Conservation (phyloP, 768 basidiomycete genomes). For the Coprinopsis cinerea region DNA sequence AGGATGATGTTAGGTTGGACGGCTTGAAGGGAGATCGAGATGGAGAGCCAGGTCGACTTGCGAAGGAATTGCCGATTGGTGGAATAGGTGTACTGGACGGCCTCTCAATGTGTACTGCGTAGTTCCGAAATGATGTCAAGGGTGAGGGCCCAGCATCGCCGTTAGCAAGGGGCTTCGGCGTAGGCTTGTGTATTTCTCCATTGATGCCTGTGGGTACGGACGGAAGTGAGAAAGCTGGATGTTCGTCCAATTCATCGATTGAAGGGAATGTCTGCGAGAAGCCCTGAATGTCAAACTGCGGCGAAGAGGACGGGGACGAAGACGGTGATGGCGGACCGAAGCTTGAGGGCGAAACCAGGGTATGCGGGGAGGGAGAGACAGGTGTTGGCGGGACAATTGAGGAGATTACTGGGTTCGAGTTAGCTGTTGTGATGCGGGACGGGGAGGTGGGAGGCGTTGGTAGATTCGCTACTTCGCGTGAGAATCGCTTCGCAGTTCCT, state of each 20-base stretch:
- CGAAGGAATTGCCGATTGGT: constrained; percentile 47
- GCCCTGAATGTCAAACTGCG: constrained; percentile 38
- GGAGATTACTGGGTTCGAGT: constrained; percentile 24
- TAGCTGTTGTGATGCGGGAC: constrained; percentile 27
- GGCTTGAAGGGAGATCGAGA: constrained; percentile 24
- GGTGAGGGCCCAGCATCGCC: constrained; percentile 25
- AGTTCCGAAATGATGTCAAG: constrained; percentile 29
- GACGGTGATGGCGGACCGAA: constrained; percentile 72
- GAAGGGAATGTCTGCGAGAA: constrained; percentile 69
- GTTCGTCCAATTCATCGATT: constrained; percentile 69
- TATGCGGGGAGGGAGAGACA: constrained; percentile 44
- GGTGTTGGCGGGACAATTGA: constrained; percentile 1
- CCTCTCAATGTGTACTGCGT: constrained; percentile 41
- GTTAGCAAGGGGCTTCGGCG: constrained; percentile 18
- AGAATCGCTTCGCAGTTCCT: constrained; percentile 49
- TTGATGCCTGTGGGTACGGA: constrained; percentile 40
- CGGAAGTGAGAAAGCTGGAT: constrained; percentile 41
- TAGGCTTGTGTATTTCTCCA: constrained; percentile 4
- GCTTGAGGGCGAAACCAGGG: constrained; percentile 62
- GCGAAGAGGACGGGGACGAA: constrained; percentile 52
- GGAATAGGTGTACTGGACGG: constrained; percentile 71
- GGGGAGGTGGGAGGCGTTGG: constrained; percentile 40
- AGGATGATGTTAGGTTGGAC: constrained; percentile 31
- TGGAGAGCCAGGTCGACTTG: constrained; percentile 62
- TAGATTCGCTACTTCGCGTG: constrained; percentile 43